phyloP scores from a whole-genome alignment of 2,329 filamentous ascomycete genomes.

The Monilinia polystroma region DNA sequence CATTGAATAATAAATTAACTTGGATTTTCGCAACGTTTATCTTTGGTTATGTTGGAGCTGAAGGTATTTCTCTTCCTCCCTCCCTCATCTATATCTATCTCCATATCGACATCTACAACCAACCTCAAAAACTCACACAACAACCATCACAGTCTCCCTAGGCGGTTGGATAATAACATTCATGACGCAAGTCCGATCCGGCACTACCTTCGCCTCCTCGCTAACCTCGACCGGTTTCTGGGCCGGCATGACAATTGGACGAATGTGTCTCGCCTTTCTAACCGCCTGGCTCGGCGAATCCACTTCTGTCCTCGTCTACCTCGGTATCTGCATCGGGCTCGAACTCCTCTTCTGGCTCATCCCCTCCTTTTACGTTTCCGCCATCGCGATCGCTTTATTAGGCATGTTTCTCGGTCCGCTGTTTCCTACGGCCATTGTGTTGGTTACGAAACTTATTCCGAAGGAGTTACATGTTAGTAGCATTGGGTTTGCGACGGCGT shows the following conservation, averaged over 20 bases:
- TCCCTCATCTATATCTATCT: no score
- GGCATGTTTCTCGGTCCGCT: constrained; percentile 81
- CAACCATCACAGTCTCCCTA: constrained; percentile 52
- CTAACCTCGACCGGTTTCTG: constrained; percentile 81
- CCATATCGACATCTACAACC: no score
- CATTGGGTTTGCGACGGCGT: constrained; percentile 77
- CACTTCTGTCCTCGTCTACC: constrained; percentile 61
- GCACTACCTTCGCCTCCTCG: constrained; percentile 68
- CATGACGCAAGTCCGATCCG: constrained; percentile 77
- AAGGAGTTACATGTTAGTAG: constrained; percentile 71
- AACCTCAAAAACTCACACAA: no score
- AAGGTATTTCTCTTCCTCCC: constrained; percentile 41
- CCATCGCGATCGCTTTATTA: constrained; percentile 67
- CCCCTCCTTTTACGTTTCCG: constrained; percentile 70
- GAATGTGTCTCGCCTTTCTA: constrained; percentile 72
- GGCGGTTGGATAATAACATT: constrained; percentile 83
- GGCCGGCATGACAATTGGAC: constrained; percentile 75
- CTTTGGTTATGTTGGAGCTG: constrained; percentile 74
- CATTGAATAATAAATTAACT: constrained; percentile 49
- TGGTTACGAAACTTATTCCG: constrained; percentile 72
- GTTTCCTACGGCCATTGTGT: constrained; percentile 73
- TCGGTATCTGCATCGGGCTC: constrained; percentile 61
- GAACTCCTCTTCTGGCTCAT: constrained; percentile 80
- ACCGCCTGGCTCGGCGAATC: constrained; percentile 76
- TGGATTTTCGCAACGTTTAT: constrained; percentile 74